Conservation (phyloP, 495 filamentous ascomycete genomes). For the Penicillium desertorum region DNA sequence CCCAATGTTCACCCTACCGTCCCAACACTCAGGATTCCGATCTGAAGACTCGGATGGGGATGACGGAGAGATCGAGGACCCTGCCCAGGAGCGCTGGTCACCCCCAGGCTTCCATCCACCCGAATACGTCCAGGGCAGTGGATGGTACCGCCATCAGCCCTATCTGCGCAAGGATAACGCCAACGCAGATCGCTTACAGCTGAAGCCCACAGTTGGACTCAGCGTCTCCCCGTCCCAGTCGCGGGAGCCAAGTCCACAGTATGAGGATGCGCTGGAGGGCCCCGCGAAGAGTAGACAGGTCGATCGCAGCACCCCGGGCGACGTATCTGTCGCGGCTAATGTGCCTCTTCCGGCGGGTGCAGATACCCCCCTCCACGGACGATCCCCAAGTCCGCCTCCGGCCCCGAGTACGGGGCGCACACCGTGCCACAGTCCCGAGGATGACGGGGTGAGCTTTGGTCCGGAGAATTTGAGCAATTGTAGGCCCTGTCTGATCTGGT, state of each 20-base stretch:
- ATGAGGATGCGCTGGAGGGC: conserved; percentile 53
- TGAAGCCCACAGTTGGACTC: conserved; percentile 44
- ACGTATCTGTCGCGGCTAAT: conserved; percentile 57
- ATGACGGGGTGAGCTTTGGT: conserved; percentile 36
- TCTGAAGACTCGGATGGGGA: conserved; percentile 58
- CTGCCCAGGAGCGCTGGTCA: conserved; percentile 51
- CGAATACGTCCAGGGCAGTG: conserved; percentile 48
- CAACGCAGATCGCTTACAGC: conserved; percentile 28
- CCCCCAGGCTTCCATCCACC: conserved; percentile 59
- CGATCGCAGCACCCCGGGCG: conserved; percentile 42
- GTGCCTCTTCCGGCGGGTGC: conserved; percentile 55
- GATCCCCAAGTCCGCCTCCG: conserved; percentile 52
- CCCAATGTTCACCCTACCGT: conserved; percentile 61
- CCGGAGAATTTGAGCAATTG: conserved; percentile 55
- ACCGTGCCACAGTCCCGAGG: conserved; percentile 28
- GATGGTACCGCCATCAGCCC: conserved; percentile 62
- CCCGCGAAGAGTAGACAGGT: conserved; percentile 26
- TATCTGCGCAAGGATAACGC: conserved; percentile 39
- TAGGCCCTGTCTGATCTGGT: conserved; percentile 40
- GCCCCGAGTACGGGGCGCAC: conserved; percentile 19
- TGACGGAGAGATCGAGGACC: conserved; percentile 35
- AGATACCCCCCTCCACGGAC: conserved; percentile 52
- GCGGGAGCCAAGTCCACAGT: conserved; percentile 54
- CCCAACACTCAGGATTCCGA: conserved; percentile 75
- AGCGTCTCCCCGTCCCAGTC: conserved; percentile 50